Evolutionary conservation across 2,329 filamentous ascomycete species (phyloP), one percentile per base, ranked within the genome.

Genomic region (Uncinocarpus reesii): DNA sequence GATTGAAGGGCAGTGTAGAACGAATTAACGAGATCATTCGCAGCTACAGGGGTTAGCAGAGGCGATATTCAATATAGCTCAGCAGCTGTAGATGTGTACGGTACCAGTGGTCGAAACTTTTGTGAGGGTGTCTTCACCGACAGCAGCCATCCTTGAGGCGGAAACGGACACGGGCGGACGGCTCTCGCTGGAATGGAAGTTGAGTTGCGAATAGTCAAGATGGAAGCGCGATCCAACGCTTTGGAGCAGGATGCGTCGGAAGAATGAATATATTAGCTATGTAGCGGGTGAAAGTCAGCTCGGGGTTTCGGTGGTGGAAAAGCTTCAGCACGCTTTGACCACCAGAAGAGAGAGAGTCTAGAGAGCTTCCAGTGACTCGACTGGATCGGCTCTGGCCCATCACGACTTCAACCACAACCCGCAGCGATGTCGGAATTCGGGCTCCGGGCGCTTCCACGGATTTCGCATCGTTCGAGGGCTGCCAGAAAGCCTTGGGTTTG

Each of bases 1-100:
- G 73, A 75, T 65, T 83, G 80, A 44, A 93, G 71, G n/a, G 83
- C 76, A 23, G 75, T 72, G 69, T 94, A 94, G 71, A 84, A 94
- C 53, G 76, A 72, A 52, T 82, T 79, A 55, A 83, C 74, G 58
- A 94, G 90, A 47, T 68, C 71, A 56, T 83, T 77, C 46, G 86
- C 83, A 51, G 81, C 86, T 85, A 56, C 23, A 44, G 28, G 18
- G 37, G 31, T 43, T 16, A 50, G 37, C 15, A 34, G 7, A 37
- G 15, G 29, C 36, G 11, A 11, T 16, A 29, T 41, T 23, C 2
- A 6, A n/a, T 13, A 42, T 23, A 8, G 10, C n/a, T n/a, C n/a
- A n/a, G 10, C 4, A 4, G 42, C 36, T 15, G 5, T n/a, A 8
- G 40, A 31, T 51, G 31, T 51, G 18, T 24, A n/a, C 20, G 42